Conservation (phyloP, 176 grass and related monocot genomes). For the Triticum dicoccoides region DNA sequence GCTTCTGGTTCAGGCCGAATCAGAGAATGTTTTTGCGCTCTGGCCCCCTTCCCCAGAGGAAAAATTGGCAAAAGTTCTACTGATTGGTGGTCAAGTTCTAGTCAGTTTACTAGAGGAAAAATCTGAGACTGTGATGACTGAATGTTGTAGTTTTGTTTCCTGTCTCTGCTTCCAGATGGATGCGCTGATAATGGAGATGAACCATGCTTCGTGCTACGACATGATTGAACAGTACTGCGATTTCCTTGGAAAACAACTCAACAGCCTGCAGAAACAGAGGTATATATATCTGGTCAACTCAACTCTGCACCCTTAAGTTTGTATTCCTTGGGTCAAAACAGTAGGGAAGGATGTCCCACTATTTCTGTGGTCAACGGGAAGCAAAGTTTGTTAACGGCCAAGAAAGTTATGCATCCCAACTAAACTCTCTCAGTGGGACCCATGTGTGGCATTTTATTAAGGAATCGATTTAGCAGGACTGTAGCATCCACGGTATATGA, state of each 20-base stretch:
- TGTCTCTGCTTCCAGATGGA: conserved; percentile 56
- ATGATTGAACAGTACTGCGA: conserved; percentile 75
- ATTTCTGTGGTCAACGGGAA: background rate
- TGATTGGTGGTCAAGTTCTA: background rate
- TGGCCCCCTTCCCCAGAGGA: background rate
- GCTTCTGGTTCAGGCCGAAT: background rate
- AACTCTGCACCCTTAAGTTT: background rate
- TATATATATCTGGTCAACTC: conserved; percentile 15
- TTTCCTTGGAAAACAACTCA: conserved; percentile 63
- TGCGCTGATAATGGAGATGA: conserved; percentile 65
- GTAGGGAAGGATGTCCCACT: background rate
- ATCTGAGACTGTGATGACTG: background rate
- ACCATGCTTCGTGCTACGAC: conserved; percentile 67
- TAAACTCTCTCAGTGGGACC: background rate
- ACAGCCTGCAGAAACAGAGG: conserved; percentile 65
- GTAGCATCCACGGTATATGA: background rate
- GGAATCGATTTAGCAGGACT: background rate
- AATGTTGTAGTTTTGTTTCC: background rate
- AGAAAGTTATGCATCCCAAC: background rate
- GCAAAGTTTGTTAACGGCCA: background rate
- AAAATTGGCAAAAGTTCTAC: background rate
- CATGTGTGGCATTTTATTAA: background rate
- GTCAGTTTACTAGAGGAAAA: background rate
- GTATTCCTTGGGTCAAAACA: background rate
- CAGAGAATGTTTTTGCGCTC: background rate